Base-by-base conservation (phyloP, 495 filamentous ascomycete genomes). In the Penicillium waksmanii region DNA sequence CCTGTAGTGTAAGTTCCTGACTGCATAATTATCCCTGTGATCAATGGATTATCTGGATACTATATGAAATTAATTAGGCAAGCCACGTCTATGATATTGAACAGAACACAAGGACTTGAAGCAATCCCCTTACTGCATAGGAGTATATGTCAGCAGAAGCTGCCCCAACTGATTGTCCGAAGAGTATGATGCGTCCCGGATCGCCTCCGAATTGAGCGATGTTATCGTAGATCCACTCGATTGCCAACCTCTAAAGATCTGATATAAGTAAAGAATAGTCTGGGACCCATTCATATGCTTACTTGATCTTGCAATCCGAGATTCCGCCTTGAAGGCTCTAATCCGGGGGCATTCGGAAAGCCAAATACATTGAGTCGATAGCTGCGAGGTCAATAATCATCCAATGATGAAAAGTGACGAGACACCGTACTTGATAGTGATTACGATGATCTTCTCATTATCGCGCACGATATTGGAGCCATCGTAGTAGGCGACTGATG, bases 21-120 rank as follows among this genome's bases (percentile, higher is more conserved):
- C 25, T 80, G 67, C 33, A 76, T 66, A 57, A 85, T 83, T 27
- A 82, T 57, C 5, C 68, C 73, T n/a, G 56, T 50, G 34, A 75
- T 68, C 31, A 78, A 70, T 4, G 73, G 74, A 51, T 76, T 65
- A 1, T 68, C 18, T 3, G 47, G 61, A 44, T 66, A 76, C 57
- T 60, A 34, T n/a, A 12, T 36, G 35, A 5, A 31, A 31, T 31
- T 31, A 9, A 31, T 31, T 9, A 31, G 27, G 27, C 8, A 31
- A 31, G 27, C 27, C 8, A 7, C 27, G 5, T 31, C 6, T 23
- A 23, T 23, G 23, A 2, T 3, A 23, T 23, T 3, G 23, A 23
- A 23, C 23, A 3, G 23, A 3, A 23, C 4, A 23, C 23, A 23
- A 23, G 3, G n/a, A n/a, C n/a, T n/a, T n/a, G n/a, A 23, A 23